Base-by-base conservation (phyloP, 2,329 filamentous ascomycete species). In the Lachnellula occidentalis region DNA sequence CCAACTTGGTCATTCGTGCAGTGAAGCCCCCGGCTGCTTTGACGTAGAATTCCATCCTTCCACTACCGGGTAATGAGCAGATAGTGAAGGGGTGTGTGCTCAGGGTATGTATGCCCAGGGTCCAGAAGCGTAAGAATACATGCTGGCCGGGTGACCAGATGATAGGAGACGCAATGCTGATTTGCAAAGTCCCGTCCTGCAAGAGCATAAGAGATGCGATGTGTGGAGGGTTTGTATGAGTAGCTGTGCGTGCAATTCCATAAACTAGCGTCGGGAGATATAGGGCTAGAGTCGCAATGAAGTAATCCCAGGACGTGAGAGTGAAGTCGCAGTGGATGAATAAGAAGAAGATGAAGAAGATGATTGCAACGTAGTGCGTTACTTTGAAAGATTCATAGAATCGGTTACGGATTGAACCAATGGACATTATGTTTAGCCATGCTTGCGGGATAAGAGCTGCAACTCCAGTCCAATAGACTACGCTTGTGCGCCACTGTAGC, bases 301-400 rank as follows among this genome's bases (percentile, higher is more conserved):
- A 81, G 67, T 96, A 96, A 65, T 83, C 77, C 45, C 91, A 96
- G 0, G 91, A 95, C 54, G 85, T 85, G 34, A 96, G 79, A 62
- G 87, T 92, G 71, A 95, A 95, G 72, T 91, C 88, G 64, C 89
- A 94, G 70, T 96, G 92, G 90, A 92, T 96, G 73, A 96, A 95
- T 41, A 96, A 78, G 69, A 95, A 80, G 2, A 80, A 90, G 9
- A 96, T 74, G 65, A 92, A 95, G 15, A 89, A 75, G 41, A 91
- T 80, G 1, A 88, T 86, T 11, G 89, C 86, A 0, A 92, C 89
- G 0, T 91, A 81, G 67, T 96, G 92, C 3, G 94, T 74, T 22
- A 85, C 71, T 31, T 92, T 83, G 66, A 96, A 96, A 1, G 89
- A 72, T 69, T 96, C 92, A 70, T 95, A 96, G 34, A 47, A 54